phyloP scores from a whole-genome alignment of 2,329 filamentous ascomycete genomes.

The Pestalotiopsis sp. region DNA sequence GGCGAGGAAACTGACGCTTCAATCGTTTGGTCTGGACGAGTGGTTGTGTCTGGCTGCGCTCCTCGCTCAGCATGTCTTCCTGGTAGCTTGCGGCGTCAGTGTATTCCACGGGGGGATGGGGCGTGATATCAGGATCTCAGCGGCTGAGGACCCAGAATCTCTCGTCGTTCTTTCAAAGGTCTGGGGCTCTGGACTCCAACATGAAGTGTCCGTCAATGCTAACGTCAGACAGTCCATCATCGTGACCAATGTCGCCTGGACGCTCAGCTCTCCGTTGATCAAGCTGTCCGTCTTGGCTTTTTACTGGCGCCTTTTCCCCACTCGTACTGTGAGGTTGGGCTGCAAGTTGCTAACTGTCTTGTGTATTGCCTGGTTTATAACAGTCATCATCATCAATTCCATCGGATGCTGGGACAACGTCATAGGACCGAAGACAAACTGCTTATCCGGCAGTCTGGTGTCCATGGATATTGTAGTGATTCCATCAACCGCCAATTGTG shows the following conservation, averaged over 20 bases:
- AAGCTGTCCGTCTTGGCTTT: background rate
- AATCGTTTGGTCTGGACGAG: background rate
- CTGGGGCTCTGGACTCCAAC: background rate
- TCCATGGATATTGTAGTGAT: slow-evolving; percentile 11
- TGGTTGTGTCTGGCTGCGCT: background rate
- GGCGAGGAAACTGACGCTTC: background rate
- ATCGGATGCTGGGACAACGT: slow-evolving; percentile 17
- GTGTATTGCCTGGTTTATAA: slow-evolving; percentile 14
- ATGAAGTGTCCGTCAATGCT: background rate
- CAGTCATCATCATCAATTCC: slow-evolving; percentile 13
- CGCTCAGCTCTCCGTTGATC: background rate
- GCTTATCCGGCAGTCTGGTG: slow-evolving; percentile 13
- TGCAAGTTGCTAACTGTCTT: background rate
- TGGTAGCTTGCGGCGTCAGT: background rate
- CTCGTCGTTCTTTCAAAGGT: background rate
- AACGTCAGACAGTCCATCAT: background rate
- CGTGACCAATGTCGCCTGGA: background rate
- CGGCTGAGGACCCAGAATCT: background rate
- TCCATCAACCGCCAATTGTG: slow-evolving; percentile 13
- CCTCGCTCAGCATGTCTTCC: background rate
- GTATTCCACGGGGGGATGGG: background rate
- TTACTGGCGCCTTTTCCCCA: background rate
- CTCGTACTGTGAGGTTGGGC: background rate
- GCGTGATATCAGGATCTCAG: background rate
- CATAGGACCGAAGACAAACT: slow-evolving; percentile 9